Conservation (phyloP, 139 green algal genomes). For the Mesotaenium endlicherianum region DNA sequence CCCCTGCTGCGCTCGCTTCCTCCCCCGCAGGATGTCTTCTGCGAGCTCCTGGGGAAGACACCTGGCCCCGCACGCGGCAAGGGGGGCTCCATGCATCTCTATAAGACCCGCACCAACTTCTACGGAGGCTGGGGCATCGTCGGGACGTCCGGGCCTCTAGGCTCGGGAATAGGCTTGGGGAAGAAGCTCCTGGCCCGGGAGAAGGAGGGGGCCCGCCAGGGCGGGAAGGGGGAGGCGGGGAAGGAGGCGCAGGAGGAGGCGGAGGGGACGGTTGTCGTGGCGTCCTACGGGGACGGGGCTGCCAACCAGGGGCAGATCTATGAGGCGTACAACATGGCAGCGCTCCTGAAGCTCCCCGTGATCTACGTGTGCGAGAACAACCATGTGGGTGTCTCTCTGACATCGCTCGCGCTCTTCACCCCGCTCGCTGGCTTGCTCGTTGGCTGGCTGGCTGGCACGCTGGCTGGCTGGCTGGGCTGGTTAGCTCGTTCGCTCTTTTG, state of each 20-base stretch:
- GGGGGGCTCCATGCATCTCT: slow-evolving; percentile 98
- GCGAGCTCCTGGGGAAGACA: slow-evolving; percentile 88
- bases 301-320: slow-evolving; percentile 84
- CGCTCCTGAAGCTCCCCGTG: slow-evolving; percentile 88
- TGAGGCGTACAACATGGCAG: slow-evolving; percentile 97
- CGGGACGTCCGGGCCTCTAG: slow-evolving; percentile 79
- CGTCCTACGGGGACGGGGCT: slow-evolving; percentile 82
- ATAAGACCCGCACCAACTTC: slow-evolving; percentile 78
- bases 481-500: too few species aligned
- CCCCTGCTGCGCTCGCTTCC: background rate
- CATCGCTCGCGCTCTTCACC: too few species aligned
- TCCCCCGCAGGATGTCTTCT: slow-evolving; percentile 67
- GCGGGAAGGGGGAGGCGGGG: background rate
- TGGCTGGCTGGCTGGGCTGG: too few species aligned
- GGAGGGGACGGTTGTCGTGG: slow-evolving; percentile 23
- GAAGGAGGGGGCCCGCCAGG: too few species aligned
- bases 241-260: background rate
- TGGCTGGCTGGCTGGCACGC: too few species aligned
- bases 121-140: slow-evolving; percentile 96
- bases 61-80: slow-evolving; percentile 72
- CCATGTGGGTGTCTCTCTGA: slow-evolving; percentile 84
- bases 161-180: slow-evolving; percentile 81
- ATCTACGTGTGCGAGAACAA: slow-evolving; percentile 99
- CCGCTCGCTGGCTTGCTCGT: too few species aligned
- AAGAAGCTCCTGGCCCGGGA: slow-evolving; percentile 75